These are phyloP conservation scores for Phytophthora multivora DNA, from an alignment of 352 stramenopile genomes.

Conservation along the genomic window DNA sequence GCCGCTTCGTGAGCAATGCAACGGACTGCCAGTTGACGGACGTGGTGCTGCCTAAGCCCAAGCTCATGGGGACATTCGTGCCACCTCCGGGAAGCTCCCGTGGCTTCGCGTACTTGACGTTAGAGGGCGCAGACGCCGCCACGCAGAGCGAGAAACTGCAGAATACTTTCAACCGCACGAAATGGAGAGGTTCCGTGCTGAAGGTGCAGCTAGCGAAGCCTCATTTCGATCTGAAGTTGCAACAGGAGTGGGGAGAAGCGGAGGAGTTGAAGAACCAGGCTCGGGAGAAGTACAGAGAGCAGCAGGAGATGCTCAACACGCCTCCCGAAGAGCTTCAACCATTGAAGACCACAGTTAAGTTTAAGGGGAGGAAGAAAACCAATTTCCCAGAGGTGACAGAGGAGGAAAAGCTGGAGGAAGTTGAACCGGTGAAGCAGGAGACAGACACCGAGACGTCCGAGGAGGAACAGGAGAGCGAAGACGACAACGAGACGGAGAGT, in stretches of 20 bases:
- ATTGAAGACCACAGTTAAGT: conserved; percentile 17
- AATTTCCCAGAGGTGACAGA: conserved; percentile 22
- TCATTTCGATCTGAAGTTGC: conserved; percentile 51
- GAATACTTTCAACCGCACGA: conserved; percentile 75
- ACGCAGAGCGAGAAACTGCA: conserved; percentile 46
- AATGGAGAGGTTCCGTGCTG: conserved; percentile 69
- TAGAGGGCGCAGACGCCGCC: conserved; percentile 37
- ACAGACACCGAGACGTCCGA: conserved; percentile 13
- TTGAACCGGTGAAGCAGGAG: conserved; percentile 10
- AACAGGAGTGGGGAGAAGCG: conserved; percentile 41
- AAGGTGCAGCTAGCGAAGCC: conserved; percentile 61
- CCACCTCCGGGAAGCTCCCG: conserved; percentile 15
- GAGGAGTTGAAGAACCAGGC: conserved; percentile 1
- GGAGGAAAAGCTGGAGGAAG: conserved; percentile 3
- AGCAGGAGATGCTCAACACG: conserved; percentile 2
- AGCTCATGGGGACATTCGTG: conserved; percentile 11
- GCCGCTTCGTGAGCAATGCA: conserved; percentile 39
- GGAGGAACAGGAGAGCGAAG: conserved; percentile 10
- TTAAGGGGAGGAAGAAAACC: conserved; percentile 33
- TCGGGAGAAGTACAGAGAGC: background rate
- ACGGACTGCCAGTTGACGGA: conserved; percentile 35
- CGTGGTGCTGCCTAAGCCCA: conserved; percentile 53
- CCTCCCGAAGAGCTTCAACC: conserved; percentile 13
- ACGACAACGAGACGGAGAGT: conserved; percentile 4
- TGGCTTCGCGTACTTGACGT: conserved; percentile 69